Evolutionary conservation across 31 red algal species (phyloP).

Genomic region (Endocladia muricata): DNA sequence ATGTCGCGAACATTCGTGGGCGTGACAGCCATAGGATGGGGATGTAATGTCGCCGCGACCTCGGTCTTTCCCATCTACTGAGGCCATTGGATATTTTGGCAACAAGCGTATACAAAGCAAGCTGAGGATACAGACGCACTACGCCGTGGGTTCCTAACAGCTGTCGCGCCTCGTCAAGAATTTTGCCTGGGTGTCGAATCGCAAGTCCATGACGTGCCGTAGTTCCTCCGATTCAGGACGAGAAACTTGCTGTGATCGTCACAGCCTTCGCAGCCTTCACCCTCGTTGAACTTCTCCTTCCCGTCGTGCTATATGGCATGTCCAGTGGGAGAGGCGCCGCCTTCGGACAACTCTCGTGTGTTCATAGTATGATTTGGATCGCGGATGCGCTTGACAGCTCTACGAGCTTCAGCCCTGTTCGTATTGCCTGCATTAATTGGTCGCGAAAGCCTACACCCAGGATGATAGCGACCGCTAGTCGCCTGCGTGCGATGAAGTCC

Average conservation of each 20-base stretch:
- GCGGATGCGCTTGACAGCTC: constrained; percentile 11
- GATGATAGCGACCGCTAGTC: constrained; percentile 6
- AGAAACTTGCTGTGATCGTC: not conserved
- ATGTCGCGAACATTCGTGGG: not conserved
- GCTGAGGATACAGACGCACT: constrained; percentile 18
- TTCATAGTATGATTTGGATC: constrained; percentile 14
- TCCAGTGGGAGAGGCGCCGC: not conserved
- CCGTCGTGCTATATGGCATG: not conserved
- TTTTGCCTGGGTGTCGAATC: constrained; percentile 6
- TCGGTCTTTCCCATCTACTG: not conserved
- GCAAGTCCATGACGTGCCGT: not conserved
- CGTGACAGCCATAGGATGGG: constrained; percentile 3
- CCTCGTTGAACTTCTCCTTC: not conserved
- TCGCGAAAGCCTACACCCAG: constrained; percentile 25
- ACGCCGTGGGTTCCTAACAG: not conserved
- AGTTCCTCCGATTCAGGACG: not conserved
- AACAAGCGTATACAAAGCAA: constrained; percentile 8
- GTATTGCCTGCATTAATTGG: constrained; percentile 12
- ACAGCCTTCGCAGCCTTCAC: not conserved
- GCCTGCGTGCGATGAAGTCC: constrained; percentile 20
- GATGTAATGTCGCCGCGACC: not conserved
- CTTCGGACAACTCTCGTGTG: not conserved
- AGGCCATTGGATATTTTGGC: constrained; percentile 6
- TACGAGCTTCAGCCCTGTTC: not conserved
- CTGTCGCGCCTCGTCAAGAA: not conserved